Conservation (phyloP, 371 early-diverging fungal genomes). For the Cokeromyces recurvatus region DNA sequence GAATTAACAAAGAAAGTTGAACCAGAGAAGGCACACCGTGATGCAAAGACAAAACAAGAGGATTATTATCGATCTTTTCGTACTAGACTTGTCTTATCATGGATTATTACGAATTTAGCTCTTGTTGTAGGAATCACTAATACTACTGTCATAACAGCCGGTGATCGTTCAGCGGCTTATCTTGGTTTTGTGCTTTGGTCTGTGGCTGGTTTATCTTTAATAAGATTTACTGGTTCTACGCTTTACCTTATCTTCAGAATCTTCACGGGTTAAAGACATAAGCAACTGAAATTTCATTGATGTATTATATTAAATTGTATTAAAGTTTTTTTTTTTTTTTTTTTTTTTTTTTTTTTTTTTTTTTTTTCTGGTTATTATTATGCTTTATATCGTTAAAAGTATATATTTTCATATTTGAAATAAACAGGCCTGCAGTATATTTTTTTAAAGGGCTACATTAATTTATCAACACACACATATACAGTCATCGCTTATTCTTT, state of each 20-base stretch:
- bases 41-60: constrained; percentile 79
- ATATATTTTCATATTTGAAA: no score
- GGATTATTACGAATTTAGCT: constrained; percentile 80
- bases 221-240: constrained; percentile 78
- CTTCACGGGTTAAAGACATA: constrained; percentile 43
- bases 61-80: constrained; percentile 90
- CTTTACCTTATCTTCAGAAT: constrained; percentile 65
- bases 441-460: no score
- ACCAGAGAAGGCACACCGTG: constrained; percentile 58
- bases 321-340: no score
- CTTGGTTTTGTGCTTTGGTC: constrained; percentile 87
- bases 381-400: no score
- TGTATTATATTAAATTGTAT: no score
- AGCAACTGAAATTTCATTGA: no score
- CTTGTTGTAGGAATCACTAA: constrained; percentile 61
- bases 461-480: no score
- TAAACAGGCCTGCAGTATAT: no score
- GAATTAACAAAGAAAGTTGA: constrained; percentile 47
- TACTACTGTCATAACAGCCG: constrained; percentile 26
- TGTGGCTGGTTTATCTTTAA: constrained; percentile 70
- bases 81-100: constrained; percentile 75
- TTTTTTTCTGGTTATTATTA: no score
- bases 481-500: no score
- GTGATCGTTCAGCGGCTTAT: constrained; percentile 42
- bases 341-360: no score